A percentile compares a stretch with the other conserved stretches of the same genome.
Evolutionary conservation across 148 eudicot species (phyloP).

Genomic region (Tetragonia tetragonoides): DNA sequence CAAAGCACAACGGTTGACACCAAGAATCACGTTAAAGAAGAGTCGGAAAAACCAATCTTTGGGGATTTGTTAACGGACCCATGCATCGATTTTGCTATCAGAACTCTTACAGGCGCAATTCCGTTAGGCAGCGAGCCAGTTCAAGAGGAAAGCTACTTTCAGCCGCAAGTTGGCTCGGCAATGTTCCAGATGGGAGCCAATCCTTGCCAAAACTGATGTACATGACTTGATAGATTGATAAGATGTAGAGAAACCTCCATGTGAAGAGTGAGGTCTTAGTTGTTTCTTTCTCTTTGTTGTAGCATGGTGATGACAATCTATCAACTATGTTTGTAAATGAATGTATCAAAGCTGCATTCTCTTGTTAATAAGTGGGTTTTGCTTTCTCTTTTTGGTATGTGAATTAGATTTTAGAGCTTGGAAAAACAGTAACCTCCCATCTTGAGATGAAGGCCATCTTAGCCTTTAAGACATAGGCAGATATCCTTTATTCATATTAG

Average conservation of each 20-base stretch:
- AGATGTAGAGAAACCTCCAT: background rate
- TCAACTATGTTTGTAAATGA: slow-evolving; percentile 4
- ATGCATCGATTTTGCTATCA: slow-evolving; percentile 86
- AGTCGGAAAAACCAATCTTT: slow-evolving; percentile 27
- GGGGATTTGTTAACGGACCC: slow-evolving; percentile 64
- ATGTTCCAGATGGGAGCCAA: background rate
- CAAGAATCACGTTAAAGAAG: slow-evolving; percentile 24
- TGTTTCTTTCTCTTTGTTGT: background rate
- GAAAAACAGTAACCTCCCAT: too few species aligned
- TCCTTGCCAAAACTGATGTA: slow-evolving; percentile 21
- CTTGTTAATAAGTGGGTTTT: background rate
- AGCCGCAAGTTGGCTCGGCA: slow-evolving; percentile 19
- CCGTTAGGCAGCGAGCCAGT: slow-evolving; percentile 10
- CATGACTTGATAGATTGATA: background rate
- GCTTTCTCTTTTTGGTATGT: background rate
- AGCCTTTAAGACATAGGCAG: too few species aligned
- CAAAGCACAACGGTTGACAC: background rate
- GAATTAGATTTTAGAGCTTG: too few species aligned
- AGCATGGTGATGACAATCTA: background rate
- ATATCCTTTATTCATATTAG: too few species aligned
- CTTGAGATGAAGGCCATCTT: too few species aligned
- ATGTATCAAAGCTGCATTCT: slow-evolving; percentile 9
- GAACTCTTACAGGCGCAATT: slow-evolving; percentile 66
- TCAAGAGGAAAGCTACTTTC: slow-evolving; percentile 14
- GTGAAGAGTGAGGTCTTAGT: too few species aligned